Evolutionary conservation across 306 rosid genomes (phyloP).

Genomic region (Senna tora): DNA sequence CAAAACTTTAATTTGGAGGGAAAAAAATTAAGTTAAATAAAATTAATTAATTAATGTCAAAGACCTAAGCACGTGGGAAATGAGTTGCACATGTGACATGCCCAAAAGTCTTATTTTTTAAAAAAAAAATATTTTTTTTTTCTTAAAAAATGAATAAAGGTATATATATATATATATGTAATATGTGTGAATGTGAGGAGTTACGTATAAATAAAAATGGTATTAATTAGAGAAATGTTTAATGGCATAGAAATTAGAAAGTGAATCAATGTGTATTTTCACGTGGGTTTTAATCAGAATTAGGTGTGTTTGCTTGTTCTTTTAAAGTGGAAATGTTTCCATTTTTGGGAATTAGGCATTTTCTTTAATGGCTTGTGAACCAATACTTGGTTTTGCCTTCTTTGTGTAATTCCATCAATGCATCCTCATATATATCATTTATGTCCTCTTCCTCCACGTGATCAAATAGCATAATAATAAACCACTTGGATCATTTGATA

Average conservation of each 20-base stretch:
- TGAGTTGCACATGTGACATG: conserved; percentile 39
- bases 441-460: not conserved
- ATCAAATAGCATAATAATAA: not conserved
- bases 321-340: not conserved
- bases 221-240: no score
- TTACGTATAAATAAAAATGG: not conserved
- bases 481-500: no score
- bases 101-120: conserved; percentile 23
- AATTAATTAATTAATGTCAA: not conserved
- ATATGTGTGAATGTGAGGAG: not conserved
- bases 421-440: not conserved
- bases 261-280: not conserved
- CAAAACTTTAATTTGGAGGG: not conserved
- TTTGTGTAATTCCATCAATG: not conserved
- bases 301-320: not conserved
- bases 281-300: not conserved
- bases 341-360: not conserved
- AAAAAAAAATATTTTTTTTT: no score
- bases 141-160: not conserved
- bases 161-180: not conserved
- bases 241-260: no score
- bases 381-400: not conserved
- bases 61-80: conserved; percentile 41
- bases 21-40: no score
- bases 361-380: not conserved